Base-by-base conservation (phyloP, 176 grass and related monocot species). In the Zoysia pacifica region DNA sequence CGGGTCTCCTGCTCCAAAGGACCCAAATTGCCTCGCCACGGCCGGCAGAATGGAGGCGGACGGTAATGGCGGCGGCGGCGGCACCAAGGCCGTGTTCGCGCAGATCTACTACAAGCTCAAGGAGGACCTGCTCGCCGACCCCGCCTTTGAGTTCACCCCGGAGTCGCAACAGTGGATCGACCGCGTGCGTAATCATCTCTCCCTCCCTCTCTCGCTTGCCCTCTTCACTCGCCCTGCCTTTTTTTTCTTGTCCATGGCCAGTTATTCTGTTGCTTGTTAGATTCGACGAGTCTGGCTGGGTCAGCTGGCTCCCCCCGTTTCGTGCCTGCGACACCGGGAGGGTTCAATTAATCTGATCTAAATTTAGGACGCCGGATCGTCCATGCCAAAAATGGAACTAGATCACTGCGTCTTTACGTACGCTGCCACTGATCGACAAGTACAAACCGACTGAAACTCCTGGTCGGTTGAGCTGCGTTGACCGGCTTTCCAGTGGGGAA, bases 121-220 rank as follows among this genome's bases (percentile, higher is more conserved):
- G 88, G 79, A 44, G 69, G 93, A 93, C 65, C 82, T 99, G 54
- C 93, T 96, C 61, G 40, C 75, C 7, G 96, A 96, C 76, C 84
- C 97, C 61, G 84, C 88, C 78, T 99, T 99, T 67, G 90, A 99
- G 72, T 93, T 85, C 90, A 96, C 92, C 39, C 7, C 78, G 11
- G 86, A 87, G 62, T 93, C 97, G 40, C 93, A 15, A 73, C 68
- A 88, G 80, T 99, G 97, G 97, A 89, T 99, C 88, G 88, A 95
- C 11, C 68, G 83, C 79, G 28, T 28, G 28, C 28, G 83, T 86
- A 85, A 86, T 66, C 44, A 74, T 40, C 60, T 7, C 39, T 20
- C 8, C n/a, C 54, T 8, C 54, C 5, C 13, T 15, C 55, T 35
- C 11, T 48, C 53, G 28, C 28, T 28, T 28, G 28, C 28, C 28